phyloP scores from a whole-genome alignment of 2,329 filamentous ascomycete species.

The Pseudocercospora vitis region DNA sequence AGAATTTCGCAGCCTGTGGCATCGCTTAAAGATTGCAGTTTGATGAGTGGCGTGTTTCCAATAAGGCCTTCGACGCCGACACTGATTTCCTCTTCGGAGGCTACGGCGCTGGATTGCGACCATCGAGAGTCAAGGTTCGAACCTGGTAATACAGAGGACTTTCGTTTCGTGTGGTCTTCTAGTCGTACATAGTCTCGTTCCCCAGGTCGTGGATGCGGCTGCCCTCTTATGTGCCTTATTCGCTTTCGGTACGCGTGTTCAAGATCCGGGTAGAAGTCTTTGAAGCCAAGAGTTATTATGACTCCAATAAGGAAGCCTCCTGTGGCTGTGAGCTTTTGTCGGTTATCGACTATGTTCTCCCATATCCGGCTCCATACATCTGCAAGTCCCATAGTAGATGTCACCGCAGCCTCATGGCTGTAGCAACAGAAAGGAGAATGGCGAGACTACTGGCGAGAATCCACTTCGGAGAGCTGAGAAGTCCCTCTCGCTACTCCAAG shows the following conservation, averaged over 20 bases:
- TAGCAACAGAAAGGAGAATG: no score
- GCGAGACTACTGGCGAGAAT: no score
- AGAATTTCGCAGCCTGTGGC: constrained; percentile 87
- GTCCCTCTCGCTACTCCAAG: no score
- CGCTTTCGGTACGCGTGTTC: constrained; percentile 61
- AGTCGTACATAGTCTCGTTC: constrained; percentile 32
- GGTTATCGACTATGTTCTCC: constrained; percentile 36
- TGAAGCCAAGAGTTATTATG: constrained; percentile 72
- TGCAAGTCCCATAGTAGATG: constrained; percentile 30
- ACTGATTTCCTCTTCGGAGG: constrained; percentile 50
- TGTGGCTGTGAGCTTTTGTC: constrained; percentile 36
- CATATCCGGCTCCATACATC: constrained; percentile 32
- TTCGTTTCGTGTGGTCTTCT: constrained; percentile 33
- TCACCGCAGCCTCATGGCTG: no score
- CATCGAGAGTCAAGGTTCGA: constrained; percentile 18
- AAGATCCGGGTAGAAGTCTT: constrained; percentile 75
- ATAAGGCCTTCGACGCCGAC: constrained; percentile 89
- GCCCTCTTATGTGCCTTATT: constrained; percentile 29
- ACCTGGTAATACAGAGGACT: constrained; percentile 8
- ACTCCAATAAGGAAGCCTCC: constrained; percentile 70
- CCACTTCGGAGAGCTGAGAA: no score
- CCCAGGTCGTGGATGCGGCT: constrained; percentile 30
- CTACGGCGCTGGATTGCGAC: constrained; percentile 8
- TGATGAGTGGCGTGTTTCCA: constrained; percentile 86
- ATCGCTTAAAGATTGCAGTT: constrained; percentile 79